phyloP scores from a whole-genome alignment of 129 eudicot genomes.

The Pittosporum tobira region DNA sequence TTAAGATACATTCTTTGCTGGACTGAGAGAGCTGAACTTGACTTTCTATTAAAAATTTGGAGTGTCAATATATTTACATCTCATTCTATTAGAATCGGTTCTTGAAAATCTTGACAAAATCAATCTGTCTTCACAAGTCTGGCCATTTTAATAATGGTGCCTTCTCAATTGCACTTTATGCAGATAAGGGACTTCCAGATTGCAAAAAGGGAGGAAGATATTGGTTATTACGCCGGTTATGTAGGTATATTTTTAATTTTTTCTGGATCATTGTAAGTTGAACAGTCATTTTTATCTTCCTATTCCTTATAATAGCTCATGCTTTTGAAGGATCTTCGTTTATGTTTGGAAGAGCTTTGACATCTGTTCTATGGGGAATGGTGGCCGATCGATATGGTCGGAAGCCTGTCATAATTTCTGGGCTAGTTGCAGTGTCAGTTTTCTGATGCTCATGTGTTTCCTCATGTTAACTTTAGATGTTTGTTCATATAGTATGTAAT shows the following conservation, averaged over 20 bases:
- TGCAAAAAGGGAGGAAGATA: constrained; percentile 48
- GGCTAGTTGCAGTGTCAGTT: constrained; percentile 43
- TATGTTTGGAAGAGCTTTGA: constrained; percentile 55
- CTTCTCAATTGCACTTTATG: not conserved
- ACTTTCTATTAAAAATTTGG: too few relatives aligned
- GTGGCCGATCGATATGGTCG: constrained; percentile 55
- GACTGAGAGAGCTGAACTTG: too few relatives aligned
- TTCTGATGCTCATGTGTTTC: not conserved
- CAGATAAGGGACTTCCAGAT: constrained; percentile 45
- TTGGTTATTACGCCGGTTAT: constrained; percentile 51
- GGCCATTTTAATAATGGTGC: not conserved
- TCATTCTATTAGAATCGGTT: too few relatives aligned
- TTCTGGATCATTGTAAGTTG: not conserved
- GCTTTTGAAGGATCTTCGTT: constrained; percentile 38
- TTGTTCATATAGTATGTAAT: not conserved
- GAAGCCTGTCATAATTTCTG: constrained; percentile 38
- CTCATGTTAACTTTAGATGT: not conserved
- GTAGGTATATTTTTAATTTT: constrained; percentile 24
- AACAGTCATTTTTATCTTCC: not conserved
- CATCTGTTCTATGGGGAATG: constrained; percentile 48
- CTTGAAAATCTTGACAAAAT: not conserved
- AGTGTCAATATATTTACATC: too few relatives aligned
- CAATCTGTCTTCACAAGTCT: not conserved
- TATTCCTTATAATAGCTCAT: not conserved
- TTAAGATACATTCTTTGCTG: too few relatives aligned